Base-by-base conservation (phyloP, 768 basidiomycete species). In the Boletus subcaerulescens region DNA sequence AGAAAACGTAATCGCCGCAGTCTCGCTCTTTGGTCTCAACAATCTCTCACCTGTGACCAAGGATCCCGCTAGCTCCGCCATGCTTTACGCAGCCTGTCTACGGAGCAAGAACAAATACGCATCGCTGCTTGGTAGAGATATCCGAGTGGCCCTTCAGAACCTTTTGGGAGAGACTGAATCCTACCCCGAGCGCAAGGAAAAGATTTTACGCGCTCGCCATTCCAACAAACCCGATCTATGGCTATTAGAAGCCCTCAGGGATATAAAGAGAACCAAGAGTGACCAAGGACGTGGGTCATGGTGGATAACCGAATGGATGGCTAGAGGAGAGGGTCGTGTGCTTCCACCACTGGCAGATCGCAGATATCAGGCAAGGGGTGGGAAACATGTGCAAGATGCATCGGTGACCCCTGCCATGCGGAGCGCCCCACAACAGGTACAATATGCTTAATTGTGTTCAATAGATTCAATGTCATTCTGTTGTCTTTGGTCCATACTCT, bases 21-120 rank as follows among this genome's bases (percentile, higher is more conserved):
- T 80, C 2, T 77, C 84, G 8, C 75, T 88, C 3, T 84, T 79
- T 59, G 71, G 75, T 49, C 64, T 80, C 10, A 85, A 86, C 67
- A 68, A 73, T 14, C 77, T 88, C 22, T 76, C 83, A 0, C 74
- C 79, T 0, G 71, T 84, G 38, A 73, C 80, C 7, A 62, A 73
- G n/a, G 86, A 89, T 66, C 75, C 82, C 18, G 69, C 80, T 17
- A 79, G 79, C 12, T 83, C 79, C 44, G 73, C 85, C 4, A 77
- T 87, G 71, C 68, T 88, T 56, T 71, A 79, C 36, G 71, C 76
- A 4, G 83, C 84, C 9, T 86, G 82, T 67, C 74, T 80, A 59
- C 76, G 76, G 48, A 72, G 80, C 58, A 65, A 67, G 14, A 73
- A 74, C 4, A 61, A 68, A n/a, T 72, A 76, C 29, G 75, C 78